Conservation (phyloP, 2,329 filamentous ascomycete genomes). For the Lachnellula hyalina region DNA sequence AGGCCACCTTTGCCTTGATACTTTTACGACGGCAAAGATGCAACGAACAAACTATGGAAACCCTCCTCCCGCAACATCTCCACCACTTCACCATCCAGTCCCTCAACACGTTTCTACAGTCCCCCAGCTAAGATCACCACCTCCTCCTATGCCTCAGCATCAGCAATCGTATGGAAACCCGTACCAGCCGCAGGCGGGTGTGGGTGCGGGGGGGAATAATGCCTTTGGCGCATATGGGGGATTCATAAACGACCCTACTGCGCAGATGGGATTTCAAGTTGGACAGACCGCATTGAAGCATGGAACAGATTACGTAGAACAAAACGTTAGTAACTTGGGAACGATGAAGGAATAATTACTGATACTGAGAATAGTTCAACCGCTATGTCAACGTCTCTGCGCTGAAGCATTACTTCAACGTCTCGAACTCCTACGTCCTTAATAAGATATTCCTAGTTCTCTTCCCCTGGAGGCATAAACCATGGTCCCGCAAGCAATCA, state of each 20-base stretch:
- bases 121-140: slow-evolving; percentile 91
- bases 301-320: slow-evolving; percentile 90
- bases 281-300: slow-evolving; percentile 88
- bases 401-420: slow-evolving; percentile 98
- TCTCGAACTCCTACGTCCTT: slow-evolving; percentile 93
- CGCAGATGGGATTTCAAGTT: slow-evolving; percentile 91
- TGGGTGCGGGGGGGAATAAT: slow-evolving; percentile 39
- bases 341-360: background rate
- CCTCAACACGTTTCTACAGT: slow-evolving; percentile 98
- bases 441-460: slow-evolving; percentile 90
- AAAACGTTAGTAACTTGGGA: slow-evolving; percentile 61
- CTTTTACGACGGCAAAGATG: slow-evolving; percentile 47
- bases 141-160: slow-evolving; percentile 67
- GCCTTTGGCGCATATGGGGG: slow-evolving; percentile 73
- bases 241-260: slow-evolving; percentile 93
- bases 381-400: slow-evolving; percentile 87
- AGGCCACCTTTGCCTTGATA: background rate
- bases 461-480: slow-evolving; percentile 96
- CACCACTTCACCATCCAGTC: slow-evolving; percentile 92
- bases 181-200: slow-evolving; percentile 56
- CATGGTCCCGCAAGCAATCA: slow-evolving; percentile 88
- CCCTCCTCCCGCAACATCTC: slow-evolving; percentile 63
- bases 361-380: slow-evolving; percentile 50
- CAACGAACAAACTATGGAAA: slow-evolving; percentile 81
- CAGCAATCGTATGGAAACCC: slow-evolving; percentile 66